phyloP scores from a whole-genome alignment of 768 basidiomycete species.

The Pulveroboletus ravenelii region DNA sequence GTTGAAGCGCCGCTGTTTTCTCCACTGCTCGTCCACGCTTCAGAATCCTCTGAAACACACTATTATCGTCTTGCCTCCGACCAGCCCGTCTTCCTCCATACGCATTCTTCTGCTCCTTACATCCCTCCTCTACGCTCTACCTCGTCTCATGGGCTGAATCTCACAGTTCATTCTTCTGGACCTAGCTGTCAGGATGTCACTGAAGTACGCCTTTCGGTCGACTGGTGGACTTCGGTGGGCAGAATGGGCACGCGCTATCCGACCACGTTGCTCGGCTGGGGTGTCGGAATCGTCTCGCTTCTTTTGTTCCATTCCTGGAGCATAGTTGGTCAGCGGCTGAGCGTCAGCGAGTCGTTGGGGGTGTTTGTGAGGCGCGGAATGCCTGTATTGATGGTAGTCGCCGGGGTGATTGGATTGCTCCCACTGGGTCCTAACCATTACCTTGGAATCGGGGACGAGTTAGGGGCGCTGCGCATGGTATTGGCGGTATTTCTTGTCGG shows the following conservation, averaged over 20 bases:
- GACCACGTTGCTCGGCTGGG: slow-evolving; percentile 67
- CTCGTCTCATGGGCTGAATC: slow-evolving; percentile 38
- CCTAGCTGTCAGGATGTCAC: slow-evolving; percentile 40
- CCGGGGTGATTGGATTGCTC: slow-evolving; percentile 46
- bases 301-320: slow-evolving; percentile 52
- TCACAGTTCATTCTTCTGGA: slow-evolving; percentile 58
- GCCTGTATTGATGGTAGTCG: slow-evolving; percentile 39
- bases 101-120: slow-evolving; percentile 66
- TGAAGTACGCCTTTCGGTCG: slow-evolving; percentile 51
- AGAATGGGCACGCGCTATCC: slow-evolving; percentile 71
- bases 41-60: slow-evolving; percentile 58
- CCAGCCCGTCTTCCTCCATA: slow-evolving; percentile 46
- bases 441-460: slow-evolving; percentile 57
- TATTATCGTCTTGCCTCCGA: slow-evolving; percentile 51
- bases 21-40: slow-evolving; percentile 63
- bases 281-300: slow-evolving; percentile 61
- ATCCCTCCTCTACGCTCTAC: slow-evolving; percentile 28
- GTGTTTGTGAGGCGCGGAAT: slow-evolving; percentile 38
- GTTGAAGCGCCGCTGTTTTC: slow-evolving; percentile 48
- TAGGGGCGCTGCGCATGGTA: slow-evolving; percentile 32
- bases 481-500: slow-evolving; percentile 56
- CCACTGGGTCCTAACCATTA: slow-evolving; percentile 53
- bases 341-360: slow-evolving; percentile 45
- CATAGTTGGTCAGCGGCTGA: slow-evolving; percentile 35
- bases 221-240: slow-evolving; percentile 69